Conservation (phyloP, 2,329 filamentous ascomycete genomes). For the Exophiala lecanii-corni region DNA sequence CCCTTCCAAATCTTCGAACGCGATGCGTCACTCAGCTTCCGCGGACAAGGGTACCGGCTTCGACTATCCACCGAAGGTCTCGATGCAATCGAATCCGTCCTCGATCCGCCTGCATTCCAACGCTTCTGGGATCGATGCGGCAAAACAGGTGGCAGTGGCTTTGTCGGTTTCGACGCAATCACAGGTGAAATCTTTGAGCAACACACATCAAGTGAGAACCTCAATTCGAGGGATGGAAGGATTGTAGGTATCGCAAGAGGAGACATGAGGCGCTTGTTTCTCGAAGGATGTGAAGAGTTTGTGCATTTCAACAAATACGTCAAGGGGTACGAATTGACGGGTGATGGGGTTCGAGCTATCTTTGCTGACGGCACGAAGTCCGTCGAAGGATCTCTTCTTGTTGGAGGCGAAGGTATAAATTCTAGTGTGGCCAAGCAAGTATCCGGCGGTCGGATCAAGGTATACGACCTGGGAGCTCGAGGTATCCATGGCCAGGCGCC, state of each 20-base stretch:
- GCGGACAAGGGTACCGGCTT: constrained; percentile 38
- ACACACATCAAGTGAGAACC: constrained; percentile 27
- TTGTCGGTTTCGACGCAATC: constrained; percentile 48
- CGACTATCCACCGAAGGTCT: constrained; percentile 29
- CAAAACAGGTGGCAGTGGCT: constrained; percentile 52
- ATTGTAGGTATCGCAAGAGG: constrained; percentile 59
- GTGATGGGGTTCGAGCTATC: constrained; percentile 49
- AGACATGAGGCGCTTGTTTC: constrained; percentile 58
- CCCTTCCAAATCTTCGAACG: constrained; percentile 37
- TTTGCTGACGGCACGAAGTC: constrained; percentile 59
- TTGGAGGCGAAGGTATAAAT: constrained; percentile 61
- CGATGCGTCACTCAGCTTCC: constrained; percentile 29
- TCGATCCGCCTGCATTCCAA: constrained; percentile 31
- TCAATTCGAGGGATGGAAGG: constrained; percentile 54
- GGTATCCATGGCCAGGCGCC: constrained; percentile 64
- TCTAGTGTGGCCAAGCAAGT: constrained; percentile 58
- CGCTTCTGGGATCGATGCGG: constrained; percentile 31
- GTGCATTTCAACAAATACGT: constrained; percentile 56
- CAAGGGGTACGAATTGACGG: constrained; percentile 54
- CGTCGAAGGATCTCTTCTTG: constrained; percentile 54
- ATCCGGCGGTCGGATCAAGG: constrained; percentile 53
- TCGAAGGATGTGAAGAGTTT: constrained; percentile 51
- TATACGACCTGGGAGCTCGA: constrained; percentile 59
- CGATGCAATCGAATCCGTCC: constrained; percentile 52
- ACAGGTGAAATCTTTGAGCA: constrained; percentile 46